phyloP scores from a whole-genome alignment of 768 basidiomycete genomes.

The Fomitopsis pulvina region DNA sequence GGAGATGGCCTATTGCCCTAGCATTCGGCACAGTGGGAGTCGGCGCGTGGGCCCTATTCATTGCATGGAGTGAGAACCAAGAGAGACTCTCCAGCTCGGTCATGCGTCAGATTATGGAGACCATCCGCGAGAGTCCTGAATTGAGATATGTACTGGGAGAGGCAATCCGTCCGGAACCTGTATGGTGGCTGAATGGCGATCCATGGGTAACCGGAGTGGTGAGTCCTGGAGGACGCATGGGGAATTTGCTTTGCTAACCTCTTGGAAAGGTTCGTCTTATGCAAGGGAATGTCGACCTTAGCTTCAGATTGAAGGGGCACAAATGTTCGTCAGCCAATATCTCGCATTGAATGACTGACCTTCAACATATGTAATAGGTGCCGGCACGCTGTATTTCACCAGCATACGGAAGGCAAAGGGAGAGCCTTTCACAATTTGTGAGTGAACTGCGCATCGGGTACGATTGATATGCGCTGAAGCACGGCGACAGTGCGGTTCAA shows the following conservation, averaged over 20 bases:
- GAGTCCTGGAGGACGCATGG: conserved; percentile 20
- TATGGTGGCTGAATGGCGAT: conserved; percentile 74
- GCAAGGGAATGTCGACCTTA: conserved; percentile 72
- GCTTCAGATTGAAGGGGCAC: conserved; percentile 69
- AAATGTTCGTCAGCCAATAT: conserved; percentile 37
- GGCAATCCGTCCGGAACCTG: conserved; percentile 55
- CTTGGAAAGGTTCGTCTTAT: conserved; percentile 58
- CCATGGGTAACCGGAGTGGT: conserved; percentile 67
- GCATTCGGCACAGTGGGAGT: conserved; percentile 46
- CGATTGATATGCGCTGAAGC: conserved; percentile 1
- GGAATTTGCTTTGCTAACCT: not conserved
- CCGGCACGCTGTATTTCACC: conserved; percentile 78
- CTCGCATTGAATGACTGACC: not conserved
- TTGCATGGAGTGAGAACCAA: conserved; percentile 66
- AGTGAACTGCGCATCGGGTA: too few species aligned
- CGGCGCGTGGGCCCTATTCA: conserved; percentile 60
- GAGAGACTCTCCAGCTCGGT: conserved; percentile 75
- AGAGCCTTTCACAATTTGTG: conserved; percentile 59
- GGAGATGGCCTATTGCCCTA: conserved; percentile 53
- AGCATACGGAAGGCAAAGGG: conserved; percentile 76
- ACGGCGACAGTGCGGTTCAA: conserved; percentile 16
- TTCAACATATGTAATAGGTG: conserved; percentile 31
- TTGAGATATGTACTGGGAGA: conserved; percentile 55
- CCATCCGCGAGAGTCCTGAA: conserved; percentile 44
- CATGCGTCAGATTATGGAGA: conserved; percentile 57